These are phyloP conservation scores for Nelumbo lutea DNA, from an alignment of 164 flowering plant species.

Conservation along the genomic window DNA sequence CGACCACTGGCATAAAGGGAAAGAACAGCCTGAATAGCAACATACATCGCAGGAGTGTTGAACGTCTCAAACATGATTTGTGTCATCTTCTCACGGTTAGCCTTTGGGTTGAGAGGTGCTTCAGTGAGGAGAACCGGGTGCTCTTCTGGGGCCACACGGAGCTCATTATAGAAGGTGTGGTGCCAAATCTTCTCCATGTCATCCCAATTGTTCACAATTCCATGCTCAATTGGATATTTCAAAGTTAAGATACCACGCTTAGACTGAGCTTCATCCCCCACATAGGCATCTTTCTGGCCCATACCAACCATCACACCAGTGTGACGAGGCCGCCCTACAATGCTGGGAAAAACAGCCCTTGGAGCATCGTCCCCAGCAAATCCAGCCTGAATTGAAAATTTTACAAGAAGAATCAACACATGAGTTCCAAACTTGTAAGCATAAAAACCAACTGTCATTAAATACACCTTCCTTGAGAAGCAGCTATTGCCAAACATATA, in stretches of 20 bases:
- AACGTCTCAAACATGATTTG: slow-evolving; percentile 82
- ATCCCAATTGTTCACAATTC: slow-evolving; percentile 79
- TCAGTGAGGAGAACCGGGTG: slow-evolving; percentile 80
- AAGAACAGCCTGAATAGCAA: too few species aligned
- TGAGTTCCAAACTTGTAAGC: not conserved
- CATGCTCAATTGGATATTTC: slow-evolving; percentile 78
- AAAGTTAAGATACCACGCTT: slow-evolving; percentile 70
- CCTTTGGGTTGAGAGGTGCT: slow-evolving; percentile 86
- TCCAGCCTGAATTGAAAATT: slow-evolving; percentile 44
- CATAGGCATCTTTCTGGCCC: slow-evolving; percentile 40
- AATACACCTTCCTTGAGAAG: too few species aligned
- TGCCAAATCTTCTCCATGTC: slow-evolving; percentile 89
- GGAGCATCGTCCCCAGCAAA: slow-evolving; percentile 88
- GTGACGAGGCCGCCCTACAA: slow-evolving; percentile 76
- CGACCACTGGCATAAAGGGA: too few species aligned
- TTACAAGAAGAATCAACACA: not conserved
- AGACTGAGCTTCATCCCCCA: slow-evolving; percentile 69
- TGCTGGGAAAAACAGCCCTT: slow-evolving; percentile 78
- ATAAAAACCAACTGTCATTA: not conserved
- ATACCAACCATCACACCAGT: slow-evolving; percentile 88
- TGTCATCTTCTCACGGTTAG: slow-evolving; percentile 81
- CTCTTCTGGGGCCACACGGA: slow-evolving; percentile 74
- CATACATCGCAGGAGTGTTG: slow-evolving; percentile 47
- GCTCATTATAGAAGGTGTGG: slow-evolving; percentile 74
- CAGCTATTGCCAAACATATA: too few species aligned